Evolutionary conservation across 2,329 filamentous ascomycete species (phyloP), one percentile per base, ranked within the genome.

Genomic region (Dothideomycetes sp.): DNA sequence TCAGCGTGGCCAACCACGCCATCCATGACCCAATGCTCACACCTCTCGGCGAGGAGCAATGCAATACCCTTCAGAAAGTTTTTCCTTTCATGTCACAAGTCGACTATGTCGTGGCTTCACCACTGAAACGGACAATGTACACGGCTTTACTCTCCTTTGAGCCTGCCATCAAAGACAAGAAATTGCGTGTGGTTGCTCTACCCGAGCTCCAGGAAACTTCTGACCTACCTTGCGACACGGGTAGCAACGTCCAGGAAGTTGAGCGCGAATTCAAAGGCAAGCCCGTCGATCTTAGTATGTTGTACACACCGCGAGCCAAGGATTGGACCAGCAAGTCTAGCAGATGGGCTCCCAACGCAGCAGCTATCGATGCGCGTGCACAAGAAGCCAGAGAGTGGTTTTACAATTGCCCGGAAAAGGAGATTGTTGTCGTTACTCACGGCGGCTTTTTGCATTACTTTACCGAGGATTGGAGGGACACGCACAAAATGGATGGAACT

Each of bases 371-470:
- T 46, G 65, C 62, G 22, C 67, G 84, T 12, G 82, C 82, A 0
- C 63, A 64, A n/a, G 69, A 68, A 17, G 76, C 77, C 5, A 67
- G 84, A 30, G 51, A 65, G 10, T 78, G 73, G 62, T 57, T 91
- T 27, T 64, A 63, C 51, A 53, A 48, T 8, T 53, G 65, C 17
- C 62, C 63, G 4, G 71, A 76, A 51, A 78, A 83, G 52, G 74
- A 89, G 51, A 74, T 94, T 19, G 76, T 81, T 0, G 70, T 87
- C 2, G 84, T 93, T 6, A 82, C 84, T 3, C 87, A 94, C 53
- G 87, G 87, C 2, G 84, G 82, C 1, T 83, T 88, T 51, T 58
- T 94, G 52, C 87, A 94, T 59, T 93, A 85, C 53, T 64, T 94
- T 47, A 91, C 84, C 0, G 76, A 87, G 50, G 86, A 94, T 53